Evolutionary conservation across 768 basidiomycete genomes (phyloP).

Genomic region (Coprinopsis strossmayeri): DNA sequence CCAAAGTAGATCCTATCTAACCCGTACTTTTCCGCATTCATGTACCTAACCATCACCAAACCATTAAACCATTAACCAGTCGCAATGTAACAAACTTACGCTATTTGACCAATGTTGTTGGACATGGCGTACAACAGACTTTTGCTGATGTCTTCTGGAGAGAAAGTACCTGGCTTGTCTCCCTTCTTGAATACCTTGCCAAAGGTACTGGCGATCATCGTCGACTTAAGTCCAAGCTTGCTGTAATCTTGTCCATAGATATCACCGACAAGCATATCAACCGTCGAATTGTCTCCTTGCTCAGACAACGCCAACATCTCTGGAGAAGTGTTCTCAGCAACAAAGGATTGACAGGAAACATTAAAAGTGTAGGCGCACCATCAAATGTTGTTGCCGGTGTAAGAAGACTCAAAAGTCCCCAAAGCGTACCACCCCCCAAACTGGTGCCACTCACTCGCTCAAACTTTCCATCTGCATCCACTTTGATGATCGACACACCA

Average conservation of each 20-base stretch:
- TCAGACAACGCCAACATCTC: constrained; percentile 97
- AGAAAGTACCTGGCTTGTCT: constrained; percentile 70
- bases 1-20: constrained; percentile 98
- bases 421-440: constrained; percentile 93
- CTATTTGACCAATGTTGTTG: constrained; percentile 99
- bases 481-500: constrained; percentile 95
- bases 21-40: constrained; percentile 99
- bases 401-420: constrained; percentile 90
- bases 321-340: constrained; percentile 24
- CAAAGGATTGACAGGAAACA: background rate
- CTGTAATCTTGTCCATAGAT: constrained; percentile 98
- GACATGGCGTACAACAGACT: constrained; percentile 94
- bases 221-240: constrained; percentile 93
- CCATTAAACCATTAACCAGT: background rate
- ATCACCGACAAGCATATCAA: constrained; percentile 99
- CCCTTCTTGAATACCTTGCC: constrained; percentile 97
- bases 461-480: constrained; percentile 90
- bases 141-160: constrained; percentile 89
- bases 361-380: constrained; percentile 49
- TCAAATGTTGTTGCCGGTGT: constrained; percentile 96
- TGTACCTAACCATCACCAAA: constrained; percentile 53
- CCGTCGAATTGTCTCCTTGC: constrained; percentile 84
- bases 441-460: constrained; percentile 98
- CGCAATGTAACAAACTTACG: constrained; percentile 52
- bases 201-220: constrained; percentile 96